These are phyloP conservation scores for Plantago coronopus DNA, from an alignment of 305 asterid species.

Conservation along the genomic window DNA sequence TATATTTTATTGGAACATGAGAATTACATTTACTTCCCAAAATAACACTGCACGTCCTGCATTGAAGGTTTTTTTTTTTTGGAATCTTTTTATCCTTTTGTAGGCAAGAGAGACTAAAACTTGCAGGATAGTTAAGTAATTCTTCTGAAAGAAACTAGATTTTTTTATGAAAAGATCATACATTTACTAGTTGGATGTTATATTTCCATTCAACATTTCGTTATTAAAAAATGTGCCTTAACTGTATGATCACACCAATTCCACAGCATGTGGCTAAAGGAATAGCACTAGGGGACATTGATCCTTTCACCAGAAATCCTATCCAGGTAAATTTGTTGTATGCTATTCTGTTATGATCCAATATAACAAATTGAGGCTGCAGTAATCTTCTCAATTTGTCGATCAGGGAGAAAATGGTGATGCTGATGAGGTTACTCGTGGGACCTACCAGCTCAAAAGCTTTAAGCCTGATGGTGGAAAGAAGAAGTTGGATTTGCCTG, in stretches of 20 bases:
- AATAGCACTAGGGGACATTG: constrained; percentile 78
- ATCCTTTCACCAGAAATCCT: constrained; percentile 74
- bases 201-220: neutral
- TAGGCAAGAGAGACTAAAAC: neutral
- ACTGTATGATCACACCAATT: constrained; percentile 48
- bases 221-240: constrained; percentile 43
- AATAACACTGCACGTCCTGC: neutral
- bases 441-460: constrained; percentile 49
- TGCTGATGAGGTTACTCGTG: constrained; percentile 33
- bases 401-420: constrained; percentile 38
- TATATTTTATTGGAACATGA: too few relatives aligned
- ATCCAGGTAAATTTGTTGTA: constrained; percentile 53
- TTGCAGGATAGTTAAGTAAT: neutral
- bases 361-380: constrained; percentile 1
- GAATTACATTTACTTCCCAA: too few relatives aligned
- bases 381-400: constrained; percentile 17
- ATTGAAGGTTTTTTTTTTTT: neutral
- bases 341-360: constrained; percentile 7
- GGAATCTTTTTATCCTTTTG: too few relatives aligned
- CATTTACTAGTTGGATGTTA: neutral
- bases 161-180: neutral
- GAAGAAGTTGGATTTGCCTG: constrained; percentile 77
- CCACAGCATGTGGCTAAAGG: constrained; percentile 75
- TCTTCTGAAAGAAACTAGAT: neutral
- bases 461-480: constrained; percentile 60